Conservation (phyloP, 768 basidiomycete genomes). For the Tylopilus sp. region DNA sequence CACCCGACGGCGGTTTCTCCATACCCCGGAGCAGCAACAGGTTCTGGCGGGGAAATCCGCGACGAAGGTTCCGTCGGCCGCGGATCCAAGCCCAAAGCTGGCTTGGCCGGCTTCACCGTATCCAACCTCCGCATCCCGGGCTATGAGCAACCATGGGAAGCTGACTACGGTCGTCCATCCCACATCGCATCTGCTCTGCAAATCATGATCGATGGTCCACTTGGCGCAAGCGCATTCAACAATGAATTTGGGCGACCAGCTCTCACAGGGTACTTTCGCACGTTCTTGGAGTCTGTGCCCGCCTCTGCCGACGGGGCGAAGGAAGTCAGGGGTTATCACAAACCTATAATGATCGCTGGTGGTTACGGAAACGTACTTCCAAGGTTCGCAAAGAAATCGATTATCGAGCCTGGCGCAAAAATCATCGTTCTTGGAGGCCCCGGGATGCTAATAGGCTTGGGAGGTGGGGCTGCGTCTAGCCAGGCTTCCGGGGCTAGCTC, state of each 20-base stretch:
- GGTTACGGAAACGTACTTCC: conserved; percentile 93
- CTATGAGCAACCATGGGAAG: conserved; percentile 93
- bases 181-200: conserved; percentile 93
- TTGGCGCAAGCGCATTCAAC: conserved; percentile 95
- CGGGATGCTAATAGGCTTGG: conserved; percentile 93
- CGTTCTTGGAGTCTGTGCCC: conserved; percentile 79
- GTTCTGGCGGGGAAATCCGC: conserved; percentile 96
- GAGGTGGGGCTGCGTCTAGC: conserved; percentile 94
- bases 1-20: conserved; percentile 99
- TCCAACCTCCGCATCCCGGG: conserved; percentile 93
- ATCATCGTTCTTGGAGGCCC: conserved; percentile 94
- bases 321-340: conserved; percentile 94
- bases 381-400: conserved; percentile 72
- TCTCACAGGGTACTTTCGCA: conserved; percentile 91
- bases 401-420: conserved; percentile 78
- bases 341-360: conserved; percentile 99
- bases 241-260: conserved; percentile 97
- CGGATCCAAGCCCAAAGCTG: conserved; percentile 96
- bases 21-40: conserved; percentile 97
- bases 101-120: conserved; percentile 87
- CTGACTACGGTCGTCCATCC: conserved; percentile 82
- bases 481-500: conserved; percentile 88
- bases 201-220: conserved; percentile 95
- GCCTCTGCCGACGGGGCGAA: conserved; percentile 43
- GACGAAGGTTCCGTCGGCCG: conserved; percentile 96